Conservation (phyloP, 73 alveolate species). For the Tetrahymena malaccensis region DNA sequence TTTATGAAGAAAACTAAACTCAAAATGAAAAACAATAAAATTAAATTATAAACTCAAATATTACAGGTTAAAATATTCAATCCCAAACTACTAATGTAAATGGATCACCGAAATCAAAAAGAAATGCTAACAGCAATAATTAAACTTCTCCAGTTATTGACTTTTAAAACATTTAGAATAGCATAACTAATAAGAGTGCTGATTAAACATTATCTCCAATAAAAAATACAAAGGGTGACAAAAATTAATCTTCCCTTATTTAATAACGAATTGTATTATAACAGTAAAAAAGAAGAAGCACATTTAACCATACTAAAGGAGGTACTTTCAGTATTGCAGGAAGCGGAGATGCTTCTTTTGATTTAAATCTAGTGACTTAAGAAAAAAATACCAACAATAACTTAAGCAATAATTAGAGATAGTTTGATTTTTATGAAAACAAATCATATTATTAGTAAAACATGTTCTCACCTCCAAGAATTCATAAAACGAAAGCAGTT, state of each 20-base stretch:
- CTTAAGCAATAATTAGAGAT: neutral
- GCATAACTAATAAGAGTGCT: neutral
- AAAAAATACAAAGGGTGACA: neutral
- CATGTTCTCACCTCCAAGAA: neutral
- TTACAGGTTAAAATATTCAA: neutral
- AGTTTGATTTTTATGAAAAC: neutral
- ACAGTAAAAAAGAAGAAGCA: neutral
- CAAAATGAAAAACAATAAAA: too few relatives aligned
- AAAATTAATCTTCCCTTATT: neutral
- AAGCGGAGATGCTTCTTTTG: neutral
- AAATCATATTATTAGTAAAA: neutral
- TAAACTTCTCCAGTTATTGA: neutral
- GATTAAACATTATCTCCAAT: neutral
- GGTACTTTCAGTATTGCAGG: neutral
- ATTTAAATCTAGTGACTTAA: neutral
- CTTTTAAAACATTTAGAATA: neutral
- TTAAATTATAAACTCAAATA: too few relatives aligned
- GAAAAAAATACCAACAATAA: neutral
- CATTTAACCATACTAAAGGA: neutral
- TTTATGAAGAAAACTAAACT: neutral
- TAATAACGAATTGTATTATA: neutral
- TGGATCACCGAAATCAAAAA: neutral
- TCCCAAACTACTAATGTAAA: neutral
- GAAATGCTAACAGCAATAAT: neutral
- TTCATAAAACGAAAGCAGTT: neutral